Conservation (phyloP, 495 filamentous ascomycete genomes). For the Barbatosphaeria neglecta region DNA sequence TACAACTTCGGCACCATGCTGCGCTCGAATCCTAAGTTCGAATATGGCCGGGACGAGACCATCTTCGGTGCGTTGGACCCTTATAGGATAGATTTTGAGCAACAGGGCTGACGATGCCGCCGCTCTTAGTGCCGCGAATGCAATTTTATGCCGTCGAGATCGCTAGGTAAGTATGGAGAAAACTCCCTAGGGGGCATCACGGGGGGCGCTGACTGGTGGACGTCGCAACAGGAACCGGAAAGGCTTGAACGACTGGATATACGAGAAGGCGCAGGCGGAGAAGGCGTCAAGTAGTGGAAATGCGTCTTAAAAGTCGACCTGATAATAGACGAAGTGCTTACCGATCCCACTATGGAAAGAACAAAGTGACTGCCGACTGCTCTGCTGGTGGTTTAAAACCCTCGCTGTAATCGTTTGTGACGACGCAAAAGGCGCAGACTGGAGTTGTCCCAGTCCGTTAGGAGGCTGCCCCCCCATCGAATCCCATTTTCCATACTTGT, state of each 20-base stretch:
- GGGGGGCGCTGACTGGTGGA: constrained; percentile 80
- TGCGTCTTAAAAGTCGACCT: constrained; percentile 4
- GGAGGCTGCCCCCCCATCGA: too few species aligned
- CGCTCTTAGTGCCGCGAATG: constrained; percentile 61
- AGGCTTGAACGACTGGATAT: constrained; percentile 93
- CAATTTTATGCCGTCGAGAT: constrained; percentile 99
- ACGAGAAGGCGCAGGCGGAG: constrained; percentile 50
- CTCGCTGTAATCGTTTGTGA: not conserved
- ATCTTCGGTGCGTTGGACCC: constrained; percentile 59
- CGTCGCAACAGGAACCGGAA: constrained; percentile 68
- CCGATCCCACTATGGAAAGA: too few species aligned
- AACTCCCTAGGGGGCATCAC: constrained; percentile 10
- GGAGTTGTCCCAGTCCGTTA: too few species aligned
- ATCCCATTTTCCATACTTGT: too few species aligned
- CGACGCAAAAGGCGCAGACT: too few species aligned
- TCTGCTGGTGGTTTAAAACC: too few species aligned
- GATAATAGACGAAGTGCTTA: not conserved
- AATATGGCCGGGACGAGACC: constrained; percentile 81
- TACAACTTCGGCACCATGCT: constrained; percentile 97
- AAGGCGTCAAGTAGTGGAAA: constrained; percentile 6
- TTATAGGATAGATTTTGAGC: not conserved
- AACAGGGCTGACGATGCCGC: constrained; percentile 5
- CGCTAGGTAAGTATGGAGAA: constrained; percentile 45
- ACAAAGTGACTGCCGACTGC: too few species aligned
- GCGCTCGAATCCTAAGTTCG: constrained; percentile 59